These are phyloP conservation scores for Carex parvula DNA, from an alignment of 176 grass and related monocot genomes.

Conservation along the genomic window DNA sequence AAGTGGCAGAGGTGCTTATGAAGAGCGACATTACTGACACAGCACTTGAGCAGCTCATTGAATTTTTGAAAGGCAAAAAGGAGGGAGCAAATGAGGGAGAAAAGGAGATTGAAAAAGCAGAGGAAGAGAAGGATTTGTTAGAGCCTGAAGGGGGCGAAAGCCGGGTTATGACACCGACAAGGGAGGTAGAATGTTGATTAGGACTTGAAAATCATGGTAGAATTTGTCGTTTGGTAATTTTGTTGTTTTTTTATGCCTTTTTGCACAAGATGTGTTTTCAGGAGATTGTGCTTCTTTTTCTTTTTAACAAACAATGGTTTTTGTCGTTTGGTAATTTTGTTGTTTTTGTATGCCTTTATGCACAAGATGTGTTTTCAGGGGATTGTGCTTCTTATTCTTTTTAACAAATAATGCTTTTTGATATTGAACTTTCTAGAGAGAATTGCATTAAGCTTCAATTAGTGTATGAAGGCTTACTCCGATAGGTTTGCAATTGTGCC, in stretches of 20 bases:
- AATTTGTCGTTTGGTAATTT: not conserved
- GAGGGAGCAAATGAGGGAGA: conserved; percentile 31
- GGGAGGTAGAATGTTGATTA: conserved; percentile 8
- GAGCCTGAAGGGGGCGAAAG: conserved; percentile 13
- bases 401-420: not conserved
- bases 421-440: not conserved
- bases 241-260: not conserved
- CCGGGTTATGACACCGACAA: not conserved
- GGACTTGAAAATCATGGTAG: not conserved
- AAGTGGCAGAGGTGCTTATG: conserved; percentile 73
- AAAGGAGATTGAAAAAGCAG: not conserved
- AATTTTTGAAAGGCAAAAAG: conserved; percentile 55
- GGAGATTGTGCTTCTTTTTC: not conserved
- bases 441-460: not conserved
- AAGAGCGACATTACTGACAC: conserved; percentile 44
- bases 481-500: not conserved
- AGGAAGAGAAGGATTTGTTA: not conserved
- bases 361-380: not conserved
- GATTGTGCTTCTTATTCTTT: not conserved
- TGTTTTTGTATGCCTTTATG: not conserved
- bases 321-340: not conserved
- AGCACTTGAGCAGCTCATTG: conserved; percentile 48
- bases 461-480: not conserved
- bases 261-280: not conserved
- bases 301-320: not conserved